Base-by-base conservation (phyloP, 257 asterid species). In the Craterostigma plantagineum region DNA sequence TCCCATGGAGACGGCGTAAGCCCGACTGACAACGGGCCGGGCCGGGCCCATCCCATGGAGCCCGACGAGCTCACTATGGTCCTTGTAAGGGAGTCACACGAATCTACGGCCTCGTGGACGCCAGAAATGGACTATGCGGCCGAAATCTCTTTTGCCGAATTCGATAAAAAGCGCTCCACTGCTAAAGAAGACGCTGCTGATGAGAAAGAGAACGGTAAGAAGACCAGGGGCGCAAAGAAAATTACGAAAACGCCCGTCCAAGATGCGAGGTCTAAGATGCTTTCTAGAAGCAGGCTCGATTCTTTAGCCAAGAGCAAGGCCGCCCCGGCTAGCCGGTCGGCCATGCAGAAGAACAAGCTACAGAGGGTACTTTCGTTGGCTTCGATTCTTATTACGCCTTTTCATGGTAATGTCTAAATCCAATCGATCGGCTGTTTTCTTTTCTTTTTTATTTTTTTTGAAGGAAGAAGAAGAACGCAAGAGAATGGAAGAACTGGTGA, bases 401-500 rank as follows among this genome's bases (percentile, higher is more conserved):
- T 51, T 7, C 45, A 17, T 34, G 4, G n/a, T 42, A 18, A 55
- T 44, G 43, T 30, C 10, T 33, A 34, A 27, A 17, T 38, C 13
- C 34, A 1, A n/a, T n/a, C n/a, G 30, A 2, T 23, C 6, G 30
- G 30, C 30, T 6, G 30, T 23, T 23, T 23, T 23, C 6, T 23
- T 33, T n/a, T n/a, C n/a, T n/a, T n/a, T n/a, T n/a, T n/a, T n/a
- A n/a, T 33, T 40, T 33, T 17, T 16, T 33, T 0, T 39, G 43
- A 64, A 81, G 92, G 92, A 75, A 60, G 94, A 81, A 61, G 94
- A 78, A 50, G 73, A 62, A 38, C 77, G 92, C 14, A 70, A 64
- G 61, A 75, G 84, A 63, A 47, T 65, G 81, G 90, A 82, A 50
- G 90, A 75, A 51, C 35, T 65, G 35, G 39, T 18, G 46, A 23